phyloP scores from a whole-genome alignment of 441 rosid genomes.

The Croton setiger region DNA sequence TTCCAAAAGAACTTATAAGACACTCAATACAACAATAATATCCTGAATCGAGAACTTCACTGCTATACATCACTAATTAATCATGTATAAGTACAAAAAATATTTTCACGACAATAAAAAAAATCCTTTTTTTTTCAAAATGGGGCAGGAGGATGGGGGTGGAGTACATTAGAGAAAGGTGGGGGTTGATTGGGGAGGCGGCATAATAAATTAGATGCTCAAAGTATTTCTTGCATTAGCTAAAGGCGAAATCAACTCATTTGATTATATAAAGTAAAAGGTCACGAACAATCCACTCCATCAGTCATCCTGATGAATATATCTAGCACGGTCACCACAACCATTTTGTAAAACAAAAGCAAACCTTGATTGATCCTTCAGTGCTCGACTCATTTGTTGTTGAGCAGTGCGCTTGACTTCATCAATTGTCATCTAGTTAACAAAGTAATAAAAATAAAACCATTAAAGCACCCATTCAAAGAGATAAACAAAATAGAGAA shows the following conservation, averaged over 20 bases:
- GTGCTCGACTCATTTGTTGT: conserved; percentile 85
- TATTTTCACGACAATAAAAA: too few species aligned
- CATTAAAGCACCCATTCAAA: not conserved
- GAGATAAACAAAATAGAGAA: too few species aligned
- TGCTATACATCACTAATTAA: too few species aligned
- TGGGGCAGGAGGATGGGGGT: too few species aligned
- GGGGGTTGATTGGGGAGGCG: too few species aligned
- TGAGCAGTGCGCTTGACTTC: conserved; percentile 98
- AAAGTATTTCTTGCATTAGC: not conserved
- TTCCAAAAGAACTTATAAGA: too few species aligned
- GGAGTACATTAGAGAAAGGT: too few species aligned
- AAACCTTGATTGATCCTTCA: conserved; percentile 94
- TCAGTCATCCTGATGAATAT: not conserved
- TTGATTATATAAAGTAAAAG: not conserved
- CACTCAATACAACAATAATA: too few species aligned
- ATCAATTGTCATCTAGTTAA: conserved; percentile 88
- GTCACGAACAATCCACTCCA: not conserved
- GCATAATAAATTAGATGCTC: too few species aligned
- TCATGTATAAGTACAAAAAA: too few species aligned
- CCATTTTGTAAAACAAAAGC: conserved; percentile 8
- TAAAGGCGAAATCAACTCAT: not conserved
- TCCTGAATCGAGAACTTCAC: too few species aligned
- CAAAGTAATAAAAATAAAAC: conserved; percentile 7
- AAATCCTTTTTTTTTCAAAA: too few species aligned
- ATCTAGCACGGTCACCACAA: not conserved